Conservation (phyloP, 75 land plant species). For the Azolla pinnata region DNA sequence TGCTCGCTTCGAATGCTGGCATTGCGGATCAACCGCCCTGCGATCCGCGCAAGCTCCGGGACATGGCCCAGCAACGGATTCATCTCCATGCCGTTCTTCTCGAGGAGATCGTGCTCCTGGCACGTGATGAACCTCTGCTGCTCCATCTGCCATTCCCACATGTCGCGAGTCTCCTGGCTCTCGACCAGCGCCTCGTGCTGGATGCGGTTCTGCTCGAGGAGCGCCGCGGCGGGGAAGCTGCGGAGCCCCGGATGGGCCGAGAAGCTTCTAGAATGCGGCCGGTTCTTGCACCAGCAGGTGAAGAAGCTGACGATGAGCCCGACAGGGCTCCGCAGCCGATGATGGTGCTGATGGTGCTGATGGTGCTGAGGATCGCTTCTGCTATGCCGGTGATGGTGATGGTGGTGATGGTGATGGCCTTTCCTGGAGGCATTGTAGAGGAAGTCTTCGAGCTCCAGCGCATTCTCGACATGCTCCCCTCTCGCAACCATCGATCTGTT, state of each 20-base stretch:
- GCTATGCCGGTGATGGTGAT: background rate
- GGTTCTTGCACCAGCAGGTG: background rate
- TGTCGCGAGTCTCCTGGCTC: constrained; percentile 4
- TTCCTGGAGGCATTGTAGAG: too few species aligned
- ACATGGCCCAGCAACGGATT: background rate
- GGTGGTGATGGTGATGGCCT: background rate
- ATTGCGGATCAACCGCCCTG: background rate
- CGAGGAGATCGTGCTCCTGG: background rate
- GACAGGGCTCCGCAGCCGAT: background rate
- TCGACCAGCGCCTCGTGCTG: constrained; percentile 5
- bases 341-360: background rate
- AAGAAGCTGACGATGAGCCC: constrained; percentile 1
- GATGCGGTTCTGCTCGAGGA: constrained; percentile 1
- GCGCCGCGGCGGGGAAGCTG: constrained; percentile 1
- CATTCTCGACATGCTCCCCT: background rate
- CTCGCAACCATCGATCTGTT: background rate
- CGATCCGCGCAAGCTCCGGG: background rate
- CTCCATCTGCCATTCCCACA: constrained; percentile 8
- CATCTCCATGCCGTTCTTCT: background rate
- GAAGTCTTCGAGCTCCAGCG: background rate
- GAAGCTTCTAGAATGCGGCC: background rate
- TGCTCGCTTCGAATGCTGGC: background rate
- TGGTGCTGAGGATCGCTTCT: too few species aligned
- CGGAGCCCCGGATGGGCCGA: background rate
- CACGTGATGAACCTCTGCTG: constrained; percentile 5